A percentile compares a stretch with the other conserved stretches of the same genome.
These are phyloP conservation scores for Trametopsis cervina DNA, from an alignment of 768 basidiomycete genomes.

Conservation along the genomic window DNA sequence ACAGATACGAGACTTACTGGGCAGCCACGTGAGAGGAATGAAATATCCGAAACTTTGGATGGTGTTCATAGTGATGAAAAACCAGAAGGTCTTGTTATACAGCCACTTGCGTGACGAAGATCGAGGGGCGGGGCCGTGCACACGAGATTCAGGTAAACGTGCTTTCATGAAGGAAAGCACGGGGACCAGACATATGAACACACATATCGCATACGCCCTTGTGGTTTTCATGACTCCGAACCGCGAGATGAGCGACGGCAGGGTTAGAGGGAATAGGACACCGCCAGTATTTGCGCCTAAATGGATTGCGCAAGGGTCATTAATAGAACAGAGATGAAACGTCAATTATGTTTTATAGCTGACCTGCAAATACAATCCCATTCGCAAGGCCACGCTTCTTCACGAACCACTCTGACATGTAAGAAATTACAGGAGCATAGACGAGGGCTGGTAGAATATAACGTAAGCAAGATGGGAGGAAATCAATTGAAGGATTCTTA, in stretches of 20 bases:
- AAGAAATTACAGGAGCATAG: constrained; percentile 24
- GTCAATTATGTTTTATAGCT: background rate
- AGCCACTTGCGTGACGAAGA: constrained; percentile 14
- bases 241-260: constrained; percentile 20
- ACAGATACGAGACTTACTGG: constrained; percentile 14
- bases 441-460: constrained; percentile 19
- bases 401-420: constrained; percentile 28
- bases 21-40: constrained; percentile 21
- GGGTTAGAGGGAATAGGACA: constrained; percentile 21
- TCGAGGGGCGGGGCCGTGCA: constrained; percentile 18
- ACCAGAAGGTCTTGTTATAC: constrained; percentile 19
- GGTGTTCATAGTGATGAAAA: constrained; percentile 20
- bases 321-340: background rate
- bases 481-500: constrained; percentile 1
- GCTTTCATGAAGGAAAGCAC: constrained; percentile 22
- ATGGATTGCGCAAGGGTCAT: background rate
- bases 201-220: constrained; percentile 20
- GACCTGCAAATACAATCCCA: constrained; percentile 26
- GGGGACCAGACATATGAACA: constrained; percentile 18
- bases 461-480: background rate
- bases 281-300: constrained; percentile 24
- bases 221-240: constrained; percentile 21
- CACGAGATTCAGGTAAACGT: constrained; percentile 20
- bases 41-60: constrained; percentile 21
- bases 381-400: constrained; percentile 26